Evolutionary conservation across 768 basidiomycete genomes (phyloP).

Genomic region (Lanmaoa rubissima): DNA sequence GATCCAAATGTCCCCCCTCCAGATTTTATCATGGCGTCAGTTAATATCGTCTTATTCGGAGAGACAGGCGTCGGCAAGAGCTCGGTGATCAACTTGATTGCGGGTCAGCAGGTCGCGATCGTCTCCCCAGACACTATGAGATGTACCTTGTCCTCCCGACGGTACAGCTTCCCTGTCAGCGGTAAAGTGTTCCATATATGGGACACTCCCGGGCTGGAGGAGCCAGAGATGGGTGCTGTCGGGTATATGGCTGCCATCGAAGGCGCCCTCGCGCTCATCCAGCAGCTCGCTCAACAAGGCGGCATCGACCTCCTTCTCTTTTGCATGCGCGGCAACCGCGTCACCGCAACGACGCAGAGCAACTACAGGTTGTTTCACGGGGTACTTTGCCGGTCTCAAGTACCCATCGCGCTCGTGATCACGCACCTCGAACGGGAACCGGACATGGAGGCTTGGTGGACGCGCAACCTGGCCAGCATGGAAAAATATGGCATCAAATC

Average conservation of each 20-base stretch:
- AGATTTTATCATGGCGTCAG: constrained; percentile 15
- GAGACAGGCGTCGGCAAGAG: constrained; percentile 38
- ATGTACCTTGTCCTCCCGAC: constrained; percentile 32
- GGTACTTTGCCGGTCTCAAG: constrained; percentile 36
- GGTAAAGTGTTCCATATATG: constrained; percentile 19
- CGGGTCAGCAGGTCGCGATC: constrained; percentile 18
- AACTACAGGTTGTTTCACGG: constrained; percentile 41
- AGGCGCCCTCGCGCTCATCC: constrained; percentile 32
- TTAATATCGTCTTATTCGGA: constrained; percentile 44
- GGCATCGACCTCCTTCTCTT: constrained; percentile 43
- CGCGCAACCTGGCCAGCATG: constrained; percentile 21
- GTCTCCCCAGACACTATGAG: constrained; percentile 28
- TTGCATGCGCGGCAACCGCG: constrained; percentile 38
- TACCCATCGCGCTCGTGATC: constrained; percentile 29
- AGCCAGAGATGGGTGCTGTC: constrained; percentile 20
- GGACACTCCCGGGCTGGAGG: constrained; percentile 35
- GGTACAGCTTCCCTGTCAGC: constrained; percentile 25
- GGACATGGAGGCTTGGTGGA: constrained; percentile 35
- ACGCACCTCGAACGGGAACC: constrained; percentile 39
- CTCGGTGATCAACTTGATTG: constrained; percentile 32
- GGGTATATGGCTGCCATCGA: constrained; percentile 29
- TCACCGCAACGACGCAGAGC: constrained; percentile 33
- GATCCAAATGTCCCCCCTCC: not conserved
- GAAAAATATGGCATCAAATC: constrained; percentile 20
- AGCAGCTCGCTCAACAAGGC: constrained; percentile 26